Evolutionary conservation across 1,139 yeast genomes (phyloP).

Genomic region (Scheffersomyces insectosa): DNA sequence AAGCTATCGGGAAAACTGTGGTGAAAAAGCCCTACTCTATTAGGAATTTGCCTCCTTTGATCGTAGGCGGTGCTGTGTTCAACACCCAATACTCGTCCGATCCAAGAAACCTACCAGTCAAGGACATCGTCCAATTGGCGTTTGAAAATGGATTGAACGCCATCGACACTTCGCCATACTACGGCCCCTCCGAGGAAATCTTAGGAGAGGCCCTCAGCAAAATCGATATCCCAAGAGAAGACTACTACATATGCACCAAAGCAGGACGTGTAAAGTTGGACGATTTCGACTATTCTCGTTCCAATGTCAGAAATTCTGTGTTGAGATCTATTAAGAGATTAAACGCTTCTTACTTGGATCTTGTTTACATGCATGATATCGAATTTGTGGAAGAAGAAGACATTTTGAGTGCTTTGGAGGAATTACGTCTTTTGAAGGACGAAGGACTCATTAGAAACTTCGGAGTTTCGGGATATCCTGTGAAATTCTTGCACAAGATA

Average conservation of each 20-base stretch:
- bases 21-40: slow-evolving; percentile 24
- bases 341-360: slow-evolving; percentile 66
- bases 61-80: slow-evolving; percentile 86
- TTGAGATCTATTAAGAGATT: slow-evolving; percentile 65
- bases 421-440: slow-evolving; percentile 56
- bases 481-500: slow-evolving; percentile 58
- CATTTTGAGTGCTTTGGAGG: slow-evolving; percentile 62
- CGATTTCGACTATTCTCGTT: slow-evolving; percentile 73
- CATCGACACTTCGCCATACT: slow-evolving; percentile 89
- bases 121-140: slow-evolving; percentile 58
- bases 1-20: slow-evolving; percentile 8
- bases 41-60: slow-evolving; percentile 53
- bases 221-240: slow-evolving; percentile 53
- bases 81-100: slow-evolving; percentile 72
- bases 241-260: slow-evolving; percentile 76
- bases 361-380: slow-evolving; percentile 85
- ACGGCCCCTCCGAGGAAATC: slow-evolving; percentile 82
- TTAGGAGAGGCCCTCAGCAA: slow-evolving; percentile 64
- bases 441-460: slow-evolving; percentile 66
- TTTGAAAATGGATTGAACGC: slow-evolving; percentile 71
- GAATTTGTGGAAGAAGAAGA: slow-evolving; percentile 68
- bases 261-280: slow-evolving; percentile 74
- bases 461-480: slow-evolving; percentile 89
- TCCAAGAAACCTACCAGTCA: slow-evolving; percentile 60
- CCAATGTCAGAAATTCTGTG: slow-evolving; percentile 62